phyloP scores from a whole-genome alignment of 495 filamentous ascomycete genomes.

The Letharia lupina region DNA sequence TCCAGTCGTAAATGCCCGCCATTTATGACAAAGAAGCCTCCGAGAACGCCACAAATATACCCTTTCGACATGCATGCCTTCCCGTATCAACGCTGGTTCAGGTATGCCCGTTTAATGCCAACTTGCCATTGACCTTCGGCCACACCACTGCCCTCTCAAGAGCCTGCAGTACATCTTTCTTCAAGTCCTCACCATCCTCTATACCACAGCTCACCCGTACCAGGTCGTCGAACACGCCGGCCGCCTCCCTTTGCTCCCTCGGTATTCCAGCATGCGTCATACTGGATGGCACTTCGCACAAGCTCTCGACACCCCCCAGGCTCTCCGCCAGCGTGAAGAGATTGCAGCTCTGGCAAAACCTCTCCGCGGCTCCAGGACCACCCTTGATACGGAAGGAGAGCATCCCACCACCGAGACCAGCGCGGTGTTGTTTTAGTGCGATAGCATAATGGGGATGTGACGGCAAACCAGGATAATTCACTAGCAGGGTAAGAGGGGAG shows the following conservation, averaged over 20 bases:
- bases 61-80: not conserved
- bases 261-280: constrained; percentile 99
- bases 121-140: constrained; percentile 32
- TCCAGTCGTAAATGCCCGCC: not conserved
- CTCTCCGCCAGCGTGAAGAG: constrained; percentile 93
- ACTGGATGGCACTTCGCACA: constrained; percentile 81
- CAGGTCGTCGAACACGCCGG: constrained; percentile 95
- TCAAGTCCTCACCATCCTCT: constrained; percentile 82
- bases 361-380: constrained; percentile 75
- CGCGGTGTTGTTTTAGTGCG: constrained; percentile 80
- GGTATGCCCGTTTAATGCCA: constrained; percentile 20
- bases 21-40: not conserved
- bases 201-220: constrained; percentile 89
- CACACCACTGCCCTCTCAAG: constrained; percentile 63
- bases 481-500: constrained; percentile 72
- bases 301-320: constrained; percentile 83
- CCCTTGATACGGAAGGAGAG: constrained; percentile 90
- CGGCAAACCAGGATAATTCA: constrained; percentile 90
- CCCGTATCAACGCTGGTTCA: not conserved
- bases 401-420: constrained; percentile 96
- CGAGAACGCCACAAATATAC: too few species aligned
- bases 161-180: constrained; percentile 74
- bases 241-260: constrained; percentile 75
- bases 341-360: constrained; percentile 81
- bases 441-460: constrained; percentile 82